Evolutionary conservation across 306 rosid genomes (phyloP).

Genomic region (Argentina anserina): DNA sequence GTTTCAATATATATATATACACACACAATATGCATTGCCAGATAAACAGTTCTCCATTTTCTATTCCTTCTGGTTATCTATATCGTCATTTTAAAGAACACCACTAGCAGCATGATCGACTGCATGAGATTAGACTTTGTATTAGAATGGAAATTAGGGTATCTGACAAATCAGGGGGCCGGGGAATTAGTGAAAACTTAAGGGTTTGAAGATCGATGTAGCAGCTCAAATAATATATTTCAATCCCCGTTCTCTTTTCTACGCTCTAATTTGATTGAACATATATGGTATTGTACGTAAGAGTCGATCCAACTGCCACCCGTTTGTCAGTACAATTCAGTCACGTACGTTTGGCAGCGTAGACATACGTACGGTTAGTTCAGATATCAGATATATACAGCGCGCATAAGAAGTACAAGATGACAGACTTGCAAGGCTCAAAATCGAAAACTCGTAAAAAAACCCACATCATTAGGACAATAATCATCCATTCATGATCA

Average conservation of each 20-base stretch:
- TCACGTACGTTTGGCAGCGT: no score
- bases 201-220: no score
- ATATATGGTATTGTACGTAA: no score
- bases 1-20: no score
- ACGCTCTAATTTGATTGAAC: no score
- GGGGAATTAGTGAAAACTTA: no score
- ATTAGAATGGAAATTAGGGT: neutral
- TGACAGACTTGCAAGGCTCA: neutral
- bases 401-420: neutral
- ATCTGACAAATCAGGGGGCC: no score
- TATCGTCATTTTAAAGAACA: neutral
- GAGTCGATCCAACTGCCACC: neutral
- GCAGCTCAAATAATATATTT: no score
- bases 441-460: neutral
- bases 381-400: no score
- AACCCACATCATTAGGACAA: constrained; percentile 20
- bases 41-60: neutral
- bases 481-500: neutral
- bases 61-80: neutral
- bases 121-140: neutral
- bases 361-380: no score
- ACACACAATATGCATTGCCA: neutral
- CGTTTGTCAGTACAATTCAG: neutral
- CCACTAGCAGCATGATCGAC: no score
- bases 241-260: no score